These are phyloP conservation scores for Mycena haematopus DNA, from an alignment of 768 basidiomycete genomes.

Conservation along the genomic window DNA sequence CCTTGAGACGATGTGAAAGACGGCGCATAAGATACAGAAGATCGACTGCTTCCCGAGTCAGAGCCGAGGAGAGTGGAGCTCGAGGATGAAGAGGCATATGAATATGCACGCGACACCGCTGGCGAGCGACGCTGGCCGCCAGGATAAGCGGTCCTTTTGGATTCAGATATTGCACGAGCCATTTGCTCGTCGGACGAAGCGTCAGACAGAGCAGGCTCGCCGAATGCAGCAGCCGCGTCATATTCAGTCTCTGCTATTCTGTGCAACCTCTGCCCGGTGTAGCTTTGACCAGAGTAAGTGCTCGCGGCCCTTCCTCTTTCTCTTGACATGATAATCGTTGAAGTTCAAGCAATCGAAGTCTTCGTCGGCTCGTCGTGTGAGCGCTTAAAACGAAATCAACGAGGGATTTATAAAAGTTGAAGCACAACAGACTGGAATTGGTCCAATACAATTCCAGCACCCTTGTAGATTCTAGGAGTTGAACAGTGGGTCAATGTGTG, in stretches of 20 bases:
- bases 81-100: constrained; percentile 7
- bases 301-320: not conserved
- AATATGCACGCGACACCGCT: constrained; percentile 13
- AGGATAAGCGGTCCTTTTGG: constrained; percentile 1
- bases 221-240: constrained; percentile 13
- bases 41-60: constrained; percentile 5
- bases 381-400: not conserved
- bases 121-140: not conserved
- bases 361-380: not conserved
- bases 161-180: constrained; percentile 19
- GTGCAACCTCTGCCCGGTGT: not conserved
- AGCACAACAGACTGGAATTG: not conserved
- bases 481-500: not conserved
- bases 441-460: no score
- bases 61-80: constrained; percentile 18
- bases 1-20: not conserved
- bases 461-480: not conserved
- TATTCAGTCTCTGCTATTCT: constrained; percentile 6
- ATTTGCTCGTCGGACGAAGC: constrained; percentile 25
- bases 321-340: not conserved
- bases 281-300: not conserved
- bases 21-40: not conserved
- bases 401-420: not conserved
- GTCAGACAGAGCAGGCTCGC: constrained; percentile 26
- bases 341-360: no score